These are phyloP conservation scores for Candida ortonii DNA, from an alignment of 805 yeast genomes.

Conservation along the genomic window DNA sequence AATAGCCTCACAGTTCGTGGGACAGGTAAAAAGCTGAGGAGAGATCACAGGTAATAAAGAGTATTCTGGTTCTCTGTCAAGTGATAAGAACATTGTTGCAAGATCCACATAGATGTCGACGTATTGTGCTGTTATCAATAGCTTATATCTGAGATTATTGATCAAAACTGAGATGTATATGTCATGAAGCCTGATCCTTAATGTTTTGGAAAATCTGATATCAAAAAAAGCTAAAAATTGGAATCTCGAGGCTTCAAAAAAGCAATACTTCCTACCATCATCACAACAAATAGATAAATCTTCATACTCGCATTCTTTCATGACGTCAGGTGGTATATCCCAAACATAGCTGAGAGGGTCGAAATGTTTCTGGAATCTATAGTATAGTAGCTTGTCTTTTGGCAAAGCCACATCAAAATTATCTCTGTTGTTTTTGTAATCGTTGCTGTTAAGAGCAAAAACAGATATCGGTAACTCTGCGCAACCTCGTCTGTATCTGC, in stretches of 20 bases:
- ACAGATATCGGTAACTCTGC: conserved; percentile 18
- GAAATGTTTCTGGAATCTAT: conserved; percentile 23
- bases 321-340: conserved; percentile 42
- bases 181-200: conserved; percentile 58
- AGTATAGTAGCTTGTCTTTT: conserved; percentile 17
- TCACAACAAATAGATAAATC: conserved; percentile 17
- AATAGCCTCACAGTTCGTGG: conserved; percentile 67
- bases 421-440: conserved; percentile 33
- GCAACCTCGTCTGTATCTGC: conserved; percentile 59
- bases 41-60: conserved; percentile 72
- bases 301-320: conserved; percentile 48
- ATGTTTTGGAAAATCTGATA: conserved; percentile 64
- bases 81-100: conserved; percentile 62
- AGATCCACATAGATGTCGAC: conserved; percentile 78
- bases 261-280: conserved; percentile 3
- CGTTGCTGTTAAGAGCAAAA: conserved; percentile 18
- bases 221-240: conserved; percentile 65
- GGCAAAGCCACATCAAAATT: conserved; percentile 30
- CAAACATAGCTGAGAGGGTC: conserved; percentile 37
- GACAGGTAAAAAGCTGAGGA: conserved; percentile 87
- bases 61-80: conserved; percentile 87
- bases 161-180: conserved; percentile 63
- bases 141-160: conserved; percentile 54
- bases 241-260: conserved; percentile 47
- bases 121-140: conserved; percentile 69